Evolutionary conservation across 1,284 basidiomycete species (phyloP).

Genomic region (Heterobasidion parviporum): DNA sequence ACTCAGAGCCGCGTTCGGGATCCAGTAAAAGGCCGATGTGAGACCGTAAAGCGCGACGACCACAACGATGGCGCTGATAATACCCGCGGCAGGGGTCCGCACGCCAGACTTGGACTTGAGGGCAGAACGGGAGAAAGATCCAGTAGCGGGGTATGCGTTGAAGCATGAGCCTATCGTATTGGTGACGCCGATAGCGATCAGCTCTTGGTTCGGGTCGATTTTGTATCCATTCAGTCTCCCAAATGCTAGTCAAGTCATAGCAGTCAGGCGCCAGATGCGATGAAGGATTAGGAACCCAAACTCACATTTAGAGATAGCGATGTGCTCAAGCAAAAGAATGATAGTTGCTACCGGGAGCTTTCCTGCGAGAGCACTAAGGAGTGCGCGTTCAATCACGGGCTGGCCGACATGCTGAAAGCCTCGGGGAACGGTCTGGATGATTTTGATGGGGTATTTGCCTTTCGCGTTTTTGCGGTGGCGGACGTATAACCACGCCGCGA

Average conservation of each 20-base stretch:
- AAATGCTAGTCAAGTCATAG: constrained; percentile 53
- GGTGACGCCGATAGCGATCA: constrained; percentile 96
- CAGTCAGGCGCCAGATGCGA: neutral
- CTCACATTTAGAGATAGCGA: constrained; percentile 88
- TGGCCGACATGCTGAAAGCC: constrained; percentile 75
- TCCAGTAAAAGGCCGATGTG: constrained; percentile 86
- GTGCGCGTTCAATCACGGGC: constrained; percentile 55
- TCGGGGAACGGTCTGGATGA: constrained; percentile 78
- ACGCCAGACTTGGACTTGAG: constrained; percentile 96
- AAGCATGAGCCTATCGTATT: constrained; percentile 84
- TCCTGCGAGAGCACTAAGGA: constrained; percentile 66
- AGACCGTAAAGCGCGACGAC: constrained; percentile 93
- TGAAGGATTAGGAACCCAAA: constrained; percentile 7
- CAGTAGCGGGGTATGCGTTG: constrained; percentile 92
- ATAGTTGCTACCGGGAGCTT: constrained; percentile 91
- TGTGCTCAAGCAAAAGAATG: constrained; percentile 93
- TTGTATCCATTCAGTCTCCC: constrained; percentile 96
- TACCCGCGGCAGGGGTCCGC: constrained; percentile 87
- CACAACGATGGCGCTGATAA: constrained; percentile 83
- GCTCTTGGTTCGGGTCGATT: constrained; percentile 95
- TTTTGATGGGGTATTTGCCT: constrained; percentile 79
- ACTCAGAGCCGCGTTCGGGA: constrained; percentile 72
- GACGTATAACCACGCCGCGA: constrained; percentile 81
- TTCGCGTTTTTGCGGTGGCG: constrained; percentile 47
- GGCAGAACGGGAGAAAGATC: constrained; percentile 96